These are phyloP conservation scores for Kodamaea leandrae DNA, from an alignment of 805 yeast species.

Conservation along the genomic window DNA sequence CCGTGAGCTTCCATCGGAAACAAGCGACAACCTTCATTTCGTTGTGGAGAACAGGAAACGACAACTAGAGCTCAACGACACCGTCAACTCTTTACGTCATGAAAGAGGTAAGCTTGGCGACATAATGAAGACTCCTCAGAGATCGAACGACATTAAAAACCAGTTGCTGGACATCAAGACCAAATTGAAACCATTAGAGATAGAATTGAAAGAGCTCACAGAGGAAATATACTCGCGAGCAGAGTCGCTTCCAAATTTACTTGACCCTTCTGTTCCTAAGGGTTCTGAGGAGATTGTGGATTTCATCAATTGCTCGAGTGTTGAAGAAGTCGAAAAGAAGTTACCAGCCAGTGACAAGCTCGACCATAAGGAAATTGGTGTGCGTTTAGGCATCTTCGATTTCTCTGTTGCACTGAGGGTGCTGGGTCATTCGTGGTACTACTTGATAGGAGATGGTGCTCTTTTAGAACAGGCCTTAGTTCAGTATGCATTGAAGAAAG, in stretches of 20 bases:
- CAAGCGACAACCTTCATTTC: slow-evolving; percentile 21
- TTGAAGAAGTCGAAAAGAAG: slow-evolving; percentile 19
- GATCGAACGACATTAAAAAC: slow-evolving; percentile 14
- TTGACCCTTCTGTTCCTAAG: slow-evolving; percentile 48
- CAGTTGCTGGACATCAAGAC: slow-evolving; percentile 25
- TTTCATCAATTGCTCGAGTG: slow-evolving; percentile 50
- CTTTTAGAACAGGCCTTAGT: slow-evolving; percentile 84
- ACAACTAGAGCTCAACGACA: slow-evolving; percentile 21
- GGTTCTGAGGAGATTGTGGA: slow-evolving; percentile 43
- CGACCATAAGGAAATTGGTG: slow-evolving; percentile 76
- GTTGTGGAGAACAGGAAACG: slow-evolving; percentile 24
- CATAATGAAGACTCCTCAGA: slow-evolving; percentile 16
- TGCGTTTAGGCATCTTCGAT: slow-evolving; percentile 63
- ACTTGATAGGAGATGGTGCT: slow-evolving; percentile 81
- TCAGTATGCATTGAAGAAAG: slow-evolving; percentile 69
- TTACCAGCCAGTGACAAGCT: slow-evolving; percentile 15
- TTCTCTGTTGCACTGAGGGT: slow-evolving; percentile 68
- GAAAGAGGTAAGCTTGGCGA: slow-evolving; percentile 28
- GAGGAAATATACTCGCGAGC: slow-evolving; percentile 37
- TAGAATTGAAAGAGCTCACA: slow-evolving; percentile 26
- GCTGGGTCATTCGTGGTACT: slow-evolving; percentile 88
- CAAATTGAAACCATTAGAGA: slow-evolving; percentile 27
- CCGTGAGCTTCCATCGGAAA: slow-evolving; percentile 21
- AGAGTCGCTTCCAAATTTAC: slow-evolving; percentile 60
- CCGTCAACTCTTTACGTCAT: slow-evolving; percentile 26